Percentiles rank a stretch among this genome's conserved stretches.
These are phyloP conservation scores for Trypanosoma theileri DNA, from an alignment of 208 protist genomes.

Conservation along the genomic window DNA sequence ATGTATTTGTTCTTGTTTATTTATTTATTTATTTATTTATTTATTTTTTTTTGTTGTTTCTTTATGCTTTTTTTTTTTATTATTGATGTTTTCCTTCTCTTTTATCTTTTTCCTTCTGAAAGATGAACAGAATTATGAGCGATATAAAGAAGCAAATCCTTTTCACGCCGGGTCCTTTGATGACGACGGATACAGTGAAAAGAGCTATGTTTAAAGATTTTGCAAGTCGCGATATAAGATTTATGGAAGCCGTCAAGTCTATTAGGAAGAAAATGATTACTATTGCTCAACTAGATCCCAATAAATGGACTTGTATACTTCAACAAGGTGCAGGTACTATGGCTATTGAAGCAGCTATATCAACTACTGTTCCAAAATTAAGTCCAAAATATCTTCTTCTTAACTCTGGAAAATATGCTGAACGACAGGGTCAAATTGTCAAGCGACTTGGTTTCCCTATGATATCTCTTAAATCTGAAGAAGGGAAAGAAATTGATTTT, in stretches of 20 bases:
- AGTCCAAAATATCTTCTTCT: conserved; percentile 78
- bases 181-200: conserved; percentile 76
- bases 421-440: conserved; percentile 69
- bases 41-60: conserved; percentile 17
- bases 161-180: conserved; percentile 87
- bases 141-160: conserved; percentile 45
- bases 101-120: not conserved
- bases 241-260: conserved; percentile 73
- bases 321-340: conserved; percentile 83
- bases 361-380: conserved; percentile 51
- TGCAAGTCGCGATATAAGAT: conserved; percentile 74
- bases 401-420: conserved; percentile 84
- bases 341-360: conserved; percentile 80
- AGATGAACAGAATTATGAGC: not conserved
- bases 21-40: conserved; percentile 23
- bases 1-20: too few species aligned
- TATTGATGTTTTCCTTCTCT: not conserved
- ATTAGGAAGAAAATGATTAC: conserved; percentile 58
- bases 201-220: conserved; percentile 79
- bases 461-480: conserved; percentile 47
- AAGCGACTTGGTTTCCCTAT: conserved; percentile 56
- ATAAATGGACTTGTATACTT: conserved; percentile 70
- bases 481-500: conserved; percentile 67
- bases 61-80: not conserved
- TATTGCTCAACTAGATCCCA: conserved; percentile 43